Percentiles rank a stretch among this genome's conserved stretches.
These are phyloP conservation scores for Elaeis guineensis DNA, from an alignment of 176 grass and related monocot genomes.

Conservation along the genomic window DNA sequence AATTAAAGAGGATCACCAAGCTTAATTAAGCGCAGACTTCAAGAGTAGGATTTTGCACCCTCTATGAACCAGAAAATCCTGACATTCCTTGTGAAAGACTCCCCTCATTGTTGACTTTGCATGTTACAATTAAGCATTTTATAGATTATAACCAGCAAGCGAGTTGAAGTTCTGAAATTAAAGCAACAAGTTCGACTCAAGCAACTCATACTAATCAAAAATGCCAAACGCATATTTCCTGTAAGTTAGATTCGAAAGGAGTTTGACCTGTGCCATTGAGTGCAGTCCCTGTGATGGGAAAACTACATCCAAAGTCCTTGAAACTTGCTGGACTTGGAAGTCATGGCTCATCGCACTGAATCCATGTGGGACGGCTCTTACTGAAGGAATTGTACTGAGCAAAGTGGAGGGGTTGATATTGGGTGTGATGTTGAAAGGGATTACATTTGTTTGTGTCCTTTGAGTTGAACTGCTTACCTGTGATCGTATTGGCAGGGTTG, in stretches of 20 bases:
- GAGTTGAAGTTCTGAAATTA: too few species aligned
- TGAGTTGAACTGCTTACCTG: constrained; percentile 34
- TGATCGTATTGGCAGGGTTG: constrained; percentile 37
- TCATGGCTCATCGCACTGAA: constrained; percentile 19
- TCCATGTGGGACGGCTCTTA: constrained; percentile 7
- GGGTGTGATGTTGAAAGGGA: constrained; percentile 14
- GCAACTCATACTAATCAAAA: too few species aligned
- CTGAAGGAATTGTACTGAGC: constrained; percentile 12
- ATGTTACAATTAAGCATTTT: too few species aligned
- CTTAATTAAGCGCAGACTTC: too few species aligned
- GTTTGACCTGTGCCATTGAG: constrained; percentile 32
- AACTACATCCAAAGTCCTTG: constrained; percentile 28
- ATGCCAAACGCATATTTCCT: constrained; percentile 8
- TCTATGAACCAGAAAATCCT: too few species aligned
- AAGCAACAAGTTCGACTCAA: too few species aligned
- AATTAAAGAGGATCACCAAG: too few species aligned
- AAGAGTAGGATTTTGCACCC: too few species aligned
- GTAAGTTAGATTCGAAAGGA: constrained; percentile 8
- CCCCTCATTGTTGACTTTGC: too few species aligned
- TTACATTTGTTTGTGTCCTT: constrained; percentile 37
- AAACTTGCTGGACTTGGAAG: constrained; percentile 27
- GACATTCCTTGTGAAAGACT: too few species aligned
- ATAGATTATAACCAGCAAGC: too few species aligned
- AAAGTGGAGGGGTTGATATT: constrained; percentile 10
- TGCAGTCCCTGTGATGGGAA: constrained; percentile 15